Percentiles rank a stretch among this genome's conserved stretches.
Conservation (phyloP, 2,329 filamentous ascomycete species). For the Dendryphion nanum region DNA sequence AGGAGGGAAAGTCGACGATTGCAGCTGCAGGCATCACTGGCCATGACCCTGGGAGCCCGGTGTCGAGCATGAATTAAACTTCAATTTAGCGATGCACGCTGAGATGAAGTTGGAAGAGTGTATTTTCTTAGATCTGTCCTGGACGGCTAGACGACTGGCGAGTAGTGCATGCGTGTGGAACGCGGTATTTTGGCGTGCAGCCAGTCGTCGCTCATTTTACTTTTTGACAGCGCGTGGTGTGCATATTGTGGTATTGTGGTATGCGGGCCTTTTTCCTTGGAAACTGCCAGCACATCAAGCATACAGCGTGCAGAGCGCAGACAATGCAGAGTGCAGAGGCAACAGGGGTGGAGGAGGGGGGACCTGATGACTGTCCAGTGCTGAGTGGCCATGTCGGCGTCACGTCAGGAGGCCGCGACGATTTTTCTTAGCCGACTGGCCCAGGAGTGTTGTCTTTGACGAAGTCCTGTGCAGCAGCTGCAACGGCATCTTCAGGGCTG, state of each 20-base stretch:
- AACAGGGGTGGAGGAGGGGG: too few relatives aligned
- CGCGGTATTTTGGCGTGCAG: conserved; percentile 28
- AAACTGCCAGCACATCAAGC: conserved; percentile 34
- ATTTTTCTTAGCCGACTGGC: conserved; percentile 16
- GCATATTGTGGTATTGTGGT: too few relatives aligned
- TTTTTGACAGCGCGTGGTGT: conserved; percentile 29
- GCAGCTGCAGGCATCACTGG: conserved; percentile 21
- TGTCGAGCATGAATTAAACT: conserved; percentile 13
- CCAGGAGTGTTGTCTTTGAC: too few relatives aligned
- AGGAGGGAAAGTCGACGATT: conserved; percentile 16
- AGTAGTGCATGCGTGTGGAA: conserved; percentile 14
- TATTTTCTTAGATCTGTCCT: conserved; percentile 22
- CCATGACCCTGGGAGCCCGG: conserved; percentile 3
- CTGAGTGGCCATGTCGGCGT: conserved; percentile 19
- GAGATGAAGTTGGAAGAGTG: conserved; percentile 29
- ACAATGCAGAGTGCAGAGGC: too few relatives aligned
- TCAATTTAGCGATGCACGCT: conserved; percentile 22
- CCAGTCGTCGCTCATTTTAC: conserved; percentile 13
- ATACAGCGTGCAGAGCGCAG: conserved; percentile 18
- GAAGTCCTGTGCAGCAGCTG: too few relatives aligned
- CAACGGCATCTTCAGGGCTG: too few relatives aligned
- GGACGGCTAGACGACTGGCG: too few relatives aligned
- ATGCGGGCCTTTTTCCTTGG: conserved; percentile 25
- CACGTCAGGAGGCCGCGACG: conserved; percentile 19
- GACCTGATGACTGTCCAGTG: conserved; percentile 7